Conservation (phyloP, 805 yeast species). For the Brettanomyces sp. region DNA sequence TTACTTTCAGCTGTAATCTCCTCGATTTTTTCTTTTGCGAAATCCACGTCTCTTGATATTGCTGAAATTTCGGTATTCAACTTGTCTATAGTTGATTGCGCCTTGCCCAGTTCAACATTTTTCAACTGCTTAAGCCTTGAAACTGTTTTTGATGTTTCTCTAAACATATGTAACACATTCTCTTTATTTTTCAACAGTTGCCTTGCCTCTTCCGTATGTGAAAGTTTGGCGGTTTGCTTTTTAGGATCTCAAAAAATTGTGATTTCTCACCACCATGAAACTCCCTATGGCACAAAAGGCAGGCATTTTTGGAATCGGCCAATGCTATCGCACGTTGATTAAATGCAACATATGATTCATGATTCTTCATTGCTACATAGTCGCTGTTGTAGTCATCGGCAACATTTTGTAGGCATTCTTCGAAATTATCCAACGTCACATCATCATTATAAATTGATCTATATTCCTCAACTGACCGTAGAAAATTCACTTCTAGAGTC, state of each 20-base stretch:
- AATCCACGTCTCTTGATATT: constrained; percentile 10
- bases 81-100: constrained; percentile 8
- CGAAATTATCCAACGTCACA: constrained; percentile 38
- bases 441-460: constrained; percentile 26
- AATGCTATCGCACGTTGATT: constrained; percentile 58
- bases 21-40: constrained; percentile 15
- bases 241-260: constrained; percentile 16
- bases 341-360: constrained; percentile 59
- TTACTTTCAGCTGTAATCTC: not conserved
- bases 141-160: constrained; percentile 21
- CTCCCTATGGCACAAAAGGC: constrained; percentile 64
- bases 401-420: constrained; percentile 38
- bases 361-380: constrained; percentile 56
- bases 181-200: constrained; percentile 20
- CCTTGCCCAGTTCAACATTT: constrained; percentile 7
- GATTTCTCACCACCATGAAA: constrained; percentile 35
- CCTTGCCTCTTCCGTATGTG: constrained; percentile 10
- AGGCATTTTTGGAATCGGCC: constrained; percentile 49
- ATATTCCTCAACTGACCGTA: constrained; percentile 2
- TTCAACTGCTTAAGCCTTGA: constrained; percentile 23
- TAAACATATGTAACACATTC: constrained; percentile 18
- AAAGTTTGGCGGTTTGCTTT: constrained; percentile 15
- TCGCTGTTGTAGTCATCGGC: constrained; percentile 57
- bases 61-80: not conserved
- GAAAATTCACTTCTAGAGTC: not conserved